phyloP scores from a whole-genome alignment of 352 stramenopile genomes.

The Pythium utonaiense region DNA sequence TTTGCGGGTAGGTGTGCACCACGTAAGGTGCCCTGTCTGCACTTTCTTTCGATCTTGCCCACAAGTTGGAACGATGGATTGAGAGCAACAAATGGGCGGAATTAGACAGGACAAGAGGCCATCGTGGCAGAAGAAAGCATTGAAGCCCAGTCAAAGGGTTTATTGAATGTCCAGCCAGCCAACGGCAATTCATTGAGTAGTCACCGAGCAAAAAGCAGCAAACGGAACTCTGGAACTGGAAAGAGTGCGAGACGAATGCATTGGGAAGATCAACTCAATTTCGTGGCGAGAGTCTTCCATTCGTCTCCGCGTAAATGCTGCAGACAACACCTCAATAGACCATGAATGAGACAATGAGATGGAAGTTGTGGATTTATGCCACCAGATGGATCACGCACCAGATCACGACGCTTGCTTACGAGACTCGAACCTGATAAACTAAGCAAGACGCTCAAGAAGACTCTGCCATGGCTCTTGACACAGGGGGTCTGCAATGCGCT shows the following conservation, averaged over 20 bases:
- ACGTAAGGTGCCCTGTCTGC: conserved; percentile 1
- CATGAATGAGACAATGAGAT: conserved; percentile 10
- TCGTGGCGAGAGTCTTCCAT: no score
- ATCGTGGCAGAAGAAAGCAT: conserved; percentile 13
- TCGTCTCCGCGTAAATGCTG: no score
- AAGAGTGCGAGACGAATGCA: no score
- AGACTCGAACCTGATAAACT: conserved; percentile 8
- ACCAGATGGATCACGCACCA: conserved; percentile 9
- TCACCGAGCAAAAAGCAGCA: no score
- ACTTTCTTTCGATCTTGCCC: conserved; percentile 13
- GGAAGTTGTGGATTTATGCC: neutral
- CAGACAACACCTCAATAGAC: neutral
- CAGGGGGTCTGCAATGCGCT: neutral
- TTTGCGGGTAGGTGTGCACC: conserved; percentile 8
- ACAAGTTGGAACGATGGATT: neutral
- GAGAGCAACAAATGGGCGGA: neutral
- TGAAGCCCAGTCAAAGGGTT: conserved; percentile 21
- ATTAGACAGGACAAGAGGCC: conserved; percentile 23
- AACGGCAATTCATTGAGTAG: conserved; percentile 4
- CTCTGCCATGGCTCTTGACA: no score
- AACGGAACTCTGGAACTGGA: no score
- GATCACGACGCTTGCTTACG: neutral
- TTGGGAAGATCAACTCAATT: no score
- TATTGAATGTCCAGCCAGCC: conserved; percentile 13
- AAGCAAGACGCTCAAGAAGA: neutral